These are phyloP conservation scores for Kluyveromyces siamensis DNA, from an alignment of 805 yeast genomes.

Conservation along the genomic window DNA sequence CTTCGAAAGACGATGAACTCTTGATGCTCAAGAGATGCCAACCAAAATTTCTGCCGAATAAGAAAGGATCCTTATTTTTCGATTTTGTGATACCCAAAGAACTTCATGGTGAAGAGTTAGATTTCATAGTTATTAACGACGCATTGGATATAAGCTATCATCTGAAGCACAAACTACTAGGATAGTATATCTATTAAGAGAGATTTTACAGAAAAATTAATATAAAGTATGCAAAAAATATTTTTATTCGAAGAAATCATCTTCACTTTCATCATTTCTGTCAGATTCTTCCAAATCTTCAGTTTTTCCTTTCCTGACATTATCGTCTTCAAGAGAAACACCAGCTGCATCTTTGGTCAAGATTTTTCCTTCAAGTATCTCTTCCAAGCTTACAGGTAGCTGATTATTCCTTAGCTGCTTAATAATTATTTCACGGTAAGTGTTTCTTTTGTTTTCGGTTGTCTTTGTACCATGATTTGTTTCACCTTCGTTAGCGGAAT, in stretches of 20 bases:
- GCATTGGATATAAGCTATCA: slow-evolving; percentile 49
- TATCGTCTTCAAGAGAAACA: slow-evolving; percentile 10
- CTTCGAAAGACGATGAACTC: slow-evolving; percentile 43
- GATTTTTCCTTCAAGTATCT: slow-evolving; percentile 31
- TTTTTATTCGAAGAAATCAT: slow-evolving; percentile 37
- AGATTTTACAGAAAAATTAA: background rate
- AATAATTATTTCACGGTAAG: slow-evolving; percentile 45
- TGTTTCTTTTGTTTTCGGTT: slow-evolving; percentile 37
- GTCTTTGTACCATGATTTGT: slow-evolving; percentile 33
- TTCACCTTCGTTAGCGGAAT: slow-evolving; percentile 17
- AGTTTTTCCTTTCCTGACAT: slow-evolving; percentile 8
- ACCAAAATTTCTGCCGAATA: slow-evolving; percentile 34
- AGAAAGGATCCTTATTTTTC: slow-evolving; percentile 28
- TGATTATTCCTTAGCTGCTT: slow-evolving; percentile 42
- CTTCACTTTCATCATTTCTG: slow-evolving; percentile 19
- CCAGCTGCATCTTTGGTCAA: slow-evolving; percentile 21
- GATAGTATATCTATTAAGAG: slow-evolving; percentile 1
- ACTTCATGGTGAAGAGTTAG: slow-evolving; percentile 36
- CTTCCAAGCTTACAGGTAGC: slow-evolving; percentile 49
- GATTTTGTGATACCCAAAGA: slow-evolving; percentile 42
- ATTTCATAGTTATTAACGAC: slow-evolving; percentile 51
- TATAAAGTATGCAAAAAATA: background rate
- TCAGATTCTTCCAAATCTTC: slow-evolving; percentile 13
- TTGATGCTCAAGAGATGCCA: slow-evolving; percentile 67
- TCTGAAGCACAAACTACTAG: slow-evolving; percentile 13